Evolutionary conservation across 108 stramenopile genomes (phyloP).

Genomic region (Pseudonitzschia pungens): DNA sequence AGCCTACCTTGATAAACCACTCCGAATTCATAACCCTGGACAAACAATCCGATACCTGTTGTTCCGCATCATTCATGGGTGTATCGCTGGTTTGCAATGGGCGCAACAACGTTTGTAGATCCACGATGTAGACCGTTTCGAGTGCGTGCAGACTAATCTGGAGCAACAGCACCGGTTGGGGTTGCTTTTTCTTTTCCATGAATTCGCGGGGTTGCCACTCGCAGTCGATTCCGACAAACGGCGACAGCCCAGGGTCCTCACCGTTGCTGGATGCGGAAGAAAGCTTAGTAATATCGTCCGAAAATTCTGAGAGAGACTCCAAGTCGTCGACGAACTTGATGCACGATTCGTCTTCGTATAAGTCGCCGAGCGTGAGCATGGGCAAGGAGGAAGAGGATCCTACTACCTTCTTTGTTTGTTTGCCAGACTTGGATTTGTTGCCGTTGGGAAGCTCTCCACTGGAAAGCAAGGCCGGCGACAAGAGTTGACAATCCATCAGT

Average conservation of each 20-base stretch:
- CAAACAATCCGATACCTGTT: slow-evolving; percentile 11
- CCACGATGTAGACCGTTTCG: slow-evolving; percentile 32
- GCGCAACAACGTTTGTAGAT: slow-evolving; percentile 33
- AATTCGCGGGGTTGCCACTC: slow-evolving; percentile 41
- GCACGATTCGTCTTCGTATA: slow-evolving; percentile 8
- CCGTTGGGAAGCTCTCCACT: slow-evolving; percentile 1
- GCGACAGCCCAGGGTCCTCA: not conserved
- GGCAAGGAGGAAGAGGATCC: slow-evolving; percentile 5
- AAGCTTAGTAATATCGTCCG: slow-evolving; percentile 11
- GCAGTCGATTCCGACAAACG: slow-evolving; percentile 42
- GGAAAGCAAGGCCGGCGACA: not conserved
- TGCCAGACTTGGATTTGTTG: not conserved
- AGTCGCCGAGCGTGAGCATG: slow-evolving; percentile 11
- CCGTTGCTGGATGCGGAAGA: not conserved
- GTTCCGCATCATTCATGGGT: slow-evolving; percentile 31
- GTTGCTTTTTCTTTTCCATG: slow-evolving; percentile 12
- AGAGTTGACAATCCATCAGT: slow-evolving; percentile 21
- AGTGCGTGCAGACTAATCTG: slow-evolving; percentile 37
- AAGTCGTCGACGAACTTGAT: slow-evolving; percentile 25
- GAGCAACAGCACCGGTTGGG: slow-evolving; percentile 34
- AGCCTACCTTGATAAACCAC: slow-evolving; percentile 33
- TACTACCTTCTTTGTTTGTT: not conserved
- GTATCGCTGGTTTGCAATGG: slow-evolving; percentile 14
- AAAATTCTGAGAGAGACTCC: slow-evolving; percentile 27
- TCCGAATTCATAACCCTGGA: slow-evolving; percentile 17